A percentile compares a stretch with the other conserved stretches of the same genome.
Conservation (phyloP, 139 green algal genomes). For the Picochlorum sp. region DNA sequence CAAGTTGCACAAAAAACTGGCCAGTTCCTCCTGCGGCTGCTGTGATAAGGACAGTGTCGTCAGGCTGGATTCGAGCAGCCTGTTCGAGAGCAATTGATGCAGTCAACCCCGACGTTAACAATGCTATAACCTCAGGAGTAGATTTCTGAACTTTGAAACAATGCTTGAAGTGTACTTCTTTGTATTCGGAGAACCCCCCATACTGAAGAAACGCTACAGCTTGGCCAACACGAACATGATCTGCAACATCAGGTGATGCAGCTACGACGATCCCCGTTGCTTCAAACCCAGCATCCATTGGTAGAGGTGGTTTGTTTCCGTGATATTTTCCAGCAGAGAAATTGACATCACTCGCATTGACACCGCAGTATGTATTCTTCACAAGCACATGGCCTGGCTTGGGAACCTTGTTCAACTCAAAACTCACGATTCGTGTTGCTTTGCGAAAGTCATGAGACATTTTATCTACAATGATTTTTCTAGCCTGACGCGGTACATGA, state of each 20-base stretch:
- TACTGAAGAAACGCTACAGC: slow-evolving; percentile 62
- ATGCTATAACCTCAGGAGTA: slow-evolving; percentile 60
- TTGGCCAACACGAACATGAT: slow-evolving; percentile 37
- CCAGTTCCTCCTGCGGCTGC: slow-evolving; percentile 82
- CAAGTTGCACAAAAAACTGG: slow-evolving; percentile 93
- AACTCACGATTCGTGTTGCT: slow-evolving; percentile 40
- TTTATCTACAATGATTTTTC: slow-evolving; percentile 12
- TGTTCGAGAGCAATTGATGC: slow-evolving; percentile 68
- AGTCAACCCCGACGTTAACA: slow-evolving; percentile 79
- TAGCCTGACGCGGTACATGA: neutral
- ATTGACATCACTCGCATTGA: slow-evolving; percentile 83
- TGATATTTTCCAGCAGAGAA: slow-evolving; percentile 49
- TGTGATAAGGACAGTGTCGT: slow-evolving; percentile 85
- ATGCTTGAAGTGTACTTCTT: slow-evolving; percentile 16
- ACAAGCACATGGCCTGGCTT: slow-evolving; percentile 43
- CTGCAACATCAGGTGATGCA: slow-evolving; percentile 27
- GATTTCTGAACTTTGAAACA: slow-evolving; percentile 37
- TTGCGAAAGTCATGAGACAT: slow-evolving; percentile 53
- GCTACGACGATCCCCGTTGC: slow-evolving; percentile 52
- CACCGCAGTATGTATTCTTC: slow-evolving; percentile 44
- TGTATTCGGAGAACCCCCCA: slow-evolving; percentile 51
- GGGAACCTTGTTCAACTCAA: slow-evolving; percentile 11
- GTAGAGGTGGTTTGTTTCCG: slow-evolving; percentile 29
- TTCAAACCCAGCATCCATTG: slow-evolving; percentile 76
- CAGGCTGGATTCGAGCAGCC: slow-evolving; percentile 27